Evolutionary conservation across 441 rosid genomes (phyloP), one percentile per base, ranked within the genome.

Genomic region (Croton laevigatus): DNA sequence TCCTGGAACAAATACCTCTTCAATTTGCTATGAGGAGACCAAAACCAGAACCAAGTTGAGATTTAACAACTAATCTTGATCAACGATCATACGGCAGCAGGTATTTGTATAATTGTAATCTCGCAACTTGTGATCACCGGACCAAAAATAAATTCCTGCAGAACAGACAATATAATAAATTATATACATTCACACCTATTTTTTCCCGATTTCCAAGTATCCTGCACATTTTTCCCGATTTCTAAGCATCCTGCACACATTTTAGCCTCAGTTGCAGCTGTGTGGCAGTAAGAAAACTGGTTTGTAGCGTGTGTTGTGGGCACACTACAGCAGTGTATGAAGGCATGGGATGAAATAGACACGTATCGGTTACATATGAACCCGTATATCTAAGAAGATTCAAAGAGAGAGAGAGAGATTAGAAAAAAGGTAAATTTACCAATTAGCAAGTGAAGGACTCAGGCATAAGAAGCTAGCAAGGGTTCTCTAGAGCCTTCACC

Each of bases 401-500:
- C 10, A 3, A 65, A 55, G 19, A 27, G 32, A 1, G 16, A 45
- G 20, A 42, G 20, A 9, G 1, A 36, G 59, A 27, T 27, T 27
- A 27, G 32, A 27, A 27, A 27, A 27, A 27, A 27, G 32, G 32
- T 32, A 65, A 23, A 57, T 32, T 61, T 68, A 73, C 77, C 72
- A 37, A 45, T 11, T 34, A 37, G 64, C 20, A 7, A 37, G 17
- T 22, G 46, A 19, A 14, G 27, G 0, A 20, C 5, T 73, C 59
- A 77, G 17, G 65, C 72, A 62, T 61, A 71, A 4, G 74, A 27
- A 37, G 53, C 69, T 74, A 78, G n/a, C 73, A 78, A 71, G 32
- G 78, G 78, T 69, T 84, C 83, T 64, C 68, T 77, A 8, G 65
- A 68, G 45, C 48, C 76, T 45, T 80, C 76, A 6, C 44, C 53